Evolutionary conservation across 2,329 filamentous ascomycete genomes (phyloP).

Genomic region (Verticillium tricorpus): DNA sequence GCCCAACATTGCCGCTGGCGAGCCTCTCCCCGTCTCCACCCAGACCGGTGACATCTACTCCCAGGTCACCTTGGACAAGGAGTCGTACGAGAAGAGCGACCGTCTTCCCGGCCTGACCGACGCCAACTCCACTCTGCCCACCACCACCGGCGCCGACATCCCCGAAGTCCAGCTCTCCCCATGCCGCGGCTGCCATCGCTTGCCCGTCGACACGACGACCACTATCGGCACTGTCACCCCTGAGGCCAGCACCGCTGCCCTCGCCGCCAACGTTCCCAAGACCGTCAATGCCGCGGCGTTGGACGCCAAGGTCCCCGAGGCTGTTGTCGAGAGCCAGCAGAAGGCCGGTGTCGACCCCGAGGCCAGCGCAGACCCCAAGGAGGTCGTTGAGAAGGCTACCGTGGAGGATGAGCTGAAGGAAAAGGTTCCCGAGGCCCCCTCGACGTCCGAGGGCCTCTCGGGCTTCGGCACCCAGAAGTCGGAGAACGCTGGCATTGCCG

Average conservation of each 20-base stretch:
- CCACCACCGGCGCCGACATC: constrained; percentile 49
- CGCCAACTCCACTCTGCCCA: constrained; percentile 35
- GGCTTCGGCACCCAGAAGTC: constrained; percentile 49
- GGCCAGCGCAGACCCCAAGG: constrained; percentile 59
- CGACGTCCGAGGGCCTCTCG: constrained; percentile 52
- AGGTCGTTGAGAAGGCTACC: constrained; percentile 66
- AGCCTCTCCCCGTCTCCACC: constrained; percentile 70
- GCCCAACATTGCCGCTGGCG: constrained; percentile 71
- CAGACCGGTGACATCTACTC: constrained; percentile 64
- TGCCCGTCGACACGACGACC: constrained; percentile 27
- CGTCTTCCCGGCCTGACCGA: constrained; percentile 50
- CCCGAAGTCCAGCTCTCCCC: constrained; percentile 82
- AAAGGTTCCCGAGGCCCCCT: constrained; percentile 57
- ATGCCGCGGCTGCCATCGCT: constrained; percentile 38
- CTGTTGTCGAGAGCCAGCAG: constrained; percentile 69
- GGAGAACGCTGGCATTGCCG: constrained; percentile 36
- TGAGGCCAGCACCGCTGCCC: constrained; percentile 60
- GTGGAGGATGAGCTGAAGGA: constrained; percentile 67
- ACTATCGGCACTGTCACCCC: constrained; percentile 49
- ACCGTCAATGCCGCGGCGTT: constrained; percentile 27
- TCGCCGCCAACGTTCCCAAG: constrained; percentile 63
- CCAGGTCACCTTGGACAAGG: constrained; percentile 74
- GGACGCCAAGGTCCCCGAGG: constrained; percentile 48
- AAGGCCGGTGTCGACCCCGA: constrained; percentile 62
- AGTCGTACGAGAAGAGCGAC: constrained; percentile 80